These are phyloP conservation scores for Dryadomyces quercus-mongolicae DNA, from an alignment of 2,329 filamentous ascomycete genomes.

Conservation along the genomic window DNA sequence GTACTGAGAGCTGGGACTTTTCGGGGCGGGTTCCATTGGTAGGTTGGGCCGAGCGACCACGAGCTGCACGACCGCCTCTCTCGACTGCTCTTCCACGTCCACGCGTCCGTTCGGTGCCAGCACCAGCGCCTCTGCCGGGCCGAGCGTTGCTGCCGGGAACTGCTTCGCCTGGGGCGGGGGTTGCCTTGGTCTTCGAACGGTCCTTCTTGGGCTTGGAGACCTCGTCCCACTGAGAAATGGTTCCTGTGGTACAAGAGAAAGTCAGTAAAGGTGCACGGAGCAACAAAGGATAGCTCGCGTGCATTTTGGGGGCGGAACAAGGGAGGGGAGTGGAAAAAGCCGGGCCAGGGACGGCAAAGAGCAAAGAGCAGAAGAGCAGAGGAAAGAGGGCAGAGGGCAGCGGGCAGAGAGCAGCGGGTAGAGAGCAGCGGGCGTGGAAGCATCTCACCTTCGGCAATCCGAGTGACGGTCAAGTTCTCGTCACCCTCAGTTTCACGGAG, in stretches of 20 bases:
- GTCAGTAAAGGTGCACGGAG: not conserved
- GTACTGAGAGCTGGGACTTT: slow-evolving; percentile 47
- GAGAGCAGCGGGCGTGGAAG: too few species aligned
- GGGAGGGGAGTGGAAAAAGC: not conserved
- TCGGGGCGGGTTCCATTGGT: slow-evolving; percentile 51
- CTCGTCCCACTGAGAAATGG: slow-evolving; percentile 73
- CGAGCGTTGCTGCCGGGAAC: slow-evolving; percentile 29
- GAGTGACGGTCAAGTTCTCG: slow-evolving; percentile 60
- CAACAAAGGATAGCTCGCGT: not conserved
- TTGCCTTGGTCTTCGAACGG: slow-evolving; percentile 59
- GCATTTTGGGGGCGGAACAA: too few species aligned
- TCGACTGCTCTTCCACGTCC: slow-evolving; percentile 52
- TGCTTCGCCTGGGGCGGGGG: slow-evolving; percentile 39
- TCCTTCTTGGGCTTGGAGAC: slow-evolving; percentile 73
- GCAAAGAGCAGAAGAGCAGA: not conserved
- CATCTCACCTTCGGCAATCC: slow-evolving; percentile 64
- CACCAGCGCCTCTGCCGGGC: slow-evolving; percentile 48
- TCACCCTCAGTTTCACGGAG: slow-evolving; percentile 80
- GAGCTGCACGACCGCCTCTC: slow-evolving; percentile 46
- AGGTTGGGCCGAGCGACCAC: slow-evolving; percentile 48
- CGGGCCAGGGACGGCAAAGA: not conserved
- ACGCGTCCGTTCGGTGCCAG: slow-evolving; percentile 48
- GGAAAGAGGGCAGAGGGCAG: not conserved
- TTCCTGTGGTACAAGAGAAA: slow-evolving; percentile 35
- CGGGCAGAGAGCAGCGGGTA: too few species aligned